Percentiles rank a stretch among this genome's conserved stretches.
Conservation (phyloP, 257 asterid species). For the Solanum dulcamara region DNA sequence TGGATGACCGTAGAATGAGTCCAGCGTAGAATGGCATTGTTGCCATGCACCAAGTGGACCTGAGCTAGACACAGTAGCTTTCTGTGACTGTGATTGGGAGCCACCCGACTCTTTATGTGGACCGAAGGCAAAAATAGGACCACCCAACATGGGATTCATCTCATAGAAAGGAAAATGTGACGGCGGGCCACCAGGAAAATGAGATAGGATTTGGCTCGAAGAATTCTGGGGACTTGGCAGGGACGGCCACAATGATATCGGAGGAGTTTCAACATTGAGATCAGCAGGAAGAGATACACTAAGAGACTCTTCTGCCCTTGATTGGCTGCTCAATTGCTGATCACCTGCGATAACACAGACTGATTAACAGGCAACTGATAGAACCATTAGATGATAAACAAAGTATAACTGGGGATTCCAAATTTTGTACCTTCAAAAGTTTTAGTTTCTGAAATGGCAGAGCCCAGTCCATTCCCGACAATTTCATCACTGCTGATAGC, state of each 20-base stretch:
- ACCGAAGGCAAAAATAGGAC: conserved; percentile 71
- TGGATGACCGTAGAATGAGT: conserved; percentile 78
- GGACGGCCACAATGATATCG: conserved; percentile 85
- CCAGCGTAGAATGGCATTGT: conserved; percentile 71
- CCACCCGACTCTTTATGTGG: conserved; percentile 67
- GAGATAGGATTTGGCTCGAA: conserved; percentile 67
- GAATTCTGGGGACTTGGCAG: conserved; percentile 76
- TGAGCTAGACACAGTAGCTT: conserved; percentile 40
- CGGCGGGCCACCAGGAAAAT: conserved; percentile 77
- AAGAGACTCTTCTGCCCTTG: conserved; percentile 63
- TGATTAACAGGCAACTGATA: neutral
- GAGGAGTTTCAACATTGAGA: conserved; percentile 84
- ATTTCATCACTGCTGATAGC: conserved; percentile 74
- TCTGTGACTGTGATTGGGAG: conserved; percentile 59
- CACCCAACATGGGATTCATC: conserved; percentile 81
- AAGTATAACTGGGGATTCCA: conserved; percentile 17
- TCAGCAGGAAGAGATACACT: conserved; percentile 96
- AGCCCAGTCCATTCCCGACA: conserved; percentile 39
- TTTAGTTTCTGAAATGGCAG: conserved; percentile 38
- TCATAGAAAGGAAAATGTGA: conserved; percentile 90
- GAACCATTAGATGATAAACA: neutral
- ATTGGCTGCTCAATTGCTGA: conserved; percentile 44
- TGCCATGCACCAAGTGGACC: conserved; percentile 83
- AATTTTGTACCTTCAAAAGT: conserved; percentile 29
- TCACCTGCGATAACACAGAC: conserved; percentile 34